These are phyloP conservation scores for Lodderomyces orthopsilosis DNA, from an alignment of 1,139 yeast genomes.

Conservation along the genomic window DNA sequence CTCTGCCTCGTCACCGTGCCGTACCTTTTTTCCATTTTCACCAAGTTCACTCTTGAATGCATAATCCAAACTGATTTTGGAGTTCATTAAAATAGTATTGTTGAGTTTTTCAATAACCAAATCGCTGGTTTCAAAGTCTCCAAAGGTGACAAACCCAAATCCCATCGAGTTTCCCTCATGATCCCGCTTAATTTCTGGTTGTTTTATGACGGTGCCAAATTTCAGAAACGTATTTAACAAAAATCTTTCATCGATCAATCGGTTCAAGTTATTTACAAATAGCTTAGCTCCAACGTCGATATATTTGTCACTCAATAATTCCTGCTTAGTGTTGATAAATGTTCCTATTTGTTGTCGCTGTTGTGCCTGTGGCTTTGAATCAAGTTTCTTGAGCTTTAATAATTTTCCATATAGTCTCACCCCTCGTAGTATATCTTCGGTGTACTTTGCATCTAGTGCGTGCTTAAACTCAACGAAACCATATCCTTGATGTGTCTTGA, in stretches of 20 bases:
- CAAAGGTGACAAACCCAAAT: slow-evolving; percentile 61
- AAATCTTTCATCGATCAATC: slow-evolving; percentile 61
- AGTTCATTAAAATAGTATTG: slow-evolving; percentile 68
- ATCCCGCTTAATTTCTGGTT: slow-evolving; percentile 56
- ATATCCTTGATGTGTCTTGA: slow-evolving; percentile 75
- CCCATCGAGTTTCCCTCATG: slow-evolving; percentile 55
- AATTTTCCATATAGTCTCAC: slow-evolving; percentile 63
- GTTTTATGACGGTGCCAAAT: slow-evolving; percentile 61
- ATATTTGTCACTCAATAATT: slow-evolving; percentile 11
- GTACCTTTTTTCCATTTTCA: slow-evolving; percentile 35
- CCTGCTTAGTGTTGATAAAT: slow-evolving; percentile 7
- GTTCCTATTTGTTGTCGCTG: slow-evolving; percentile 8
- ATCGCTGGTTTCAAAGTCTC: slow-evolving; percentile 68
- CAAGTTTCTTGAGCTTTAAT: slow-evolving; percentile 57
- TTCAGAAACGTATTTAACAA: slow-evolving; percentile 60
- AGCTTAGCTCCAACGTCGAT: slow-evolving; percentile 72
- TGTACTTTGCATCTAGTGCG: slow-evolving; percentile 69
- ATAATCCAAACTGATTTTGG: slow-evolving; percentile 58
- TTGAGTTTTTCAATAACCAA: slow-evolving; percentile 68
- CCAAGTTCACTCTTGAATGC: slow-evolving; percentile 61
- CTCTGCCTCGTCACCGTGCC: slow-evolving; percentile 82
- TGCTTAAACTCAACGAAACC: slow-evolving; percentile 79
- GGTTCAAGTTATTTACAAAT: slow-evolving; percentile 70
- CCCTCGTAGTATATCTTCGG: slow-evolving; percentile 58
- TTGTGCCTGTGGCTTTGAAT: slow-evolving; percentile 16